phyloP scores from a whole-genome alignment of 192 early-diverging fungal species.

The Umbelopsis vinacea region DNA sequence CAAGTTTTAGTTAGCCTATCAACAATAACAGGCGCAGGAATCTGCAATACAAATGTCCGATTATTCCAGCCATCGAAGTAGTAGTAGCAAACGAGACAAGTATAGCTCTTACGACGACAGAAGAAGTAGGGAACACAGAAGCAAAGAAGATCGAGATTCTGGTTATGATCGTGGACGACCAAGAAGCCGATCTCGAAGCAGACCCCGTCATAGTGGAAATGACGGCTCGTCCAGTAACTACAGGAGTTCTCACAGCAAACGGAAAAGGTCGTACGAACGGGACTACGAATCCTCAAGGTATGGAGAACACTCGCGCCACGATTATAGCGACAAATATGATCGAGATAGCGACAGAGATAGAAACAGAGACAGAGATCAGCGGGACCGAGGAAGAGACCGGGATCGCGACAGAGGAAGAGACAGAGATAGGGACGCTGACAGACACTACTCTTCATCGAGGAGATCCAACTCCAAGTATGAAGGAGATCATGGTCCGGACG shows the following conservation, averaged over 20 bases:
- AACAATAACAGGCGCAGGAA: neutral
- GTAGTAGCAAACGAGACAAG: constrained; percentile 14
- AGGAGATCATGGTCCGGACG: constrained; percentile 28
- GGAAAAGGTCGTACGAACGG: constrained; percentile 12
- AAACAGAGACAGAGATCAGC: constrained; percentile 25
- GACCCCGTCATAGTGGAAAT: neutral
- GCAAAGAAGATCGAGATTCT: constrained; percentile 17
- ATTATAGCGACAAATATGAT: constrained; percentile 41
- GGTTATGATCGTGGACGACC: neutral
- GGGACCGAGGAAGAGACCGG: constrained; percentile 33
- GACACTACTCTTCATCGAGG: constrained; percentile 28
- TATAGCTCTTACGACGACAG: constrained; percentile 15
- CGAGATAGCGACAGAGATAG: constrained; percentile 38
- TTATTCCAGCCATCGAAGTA: constrained; percentile 17
- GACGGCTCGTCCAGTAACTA: neutral
- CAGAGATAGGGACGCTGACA: constrained; percentile 31
- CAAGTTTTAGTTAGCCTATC: neutral
- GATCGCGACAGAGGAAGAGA: constrained; percentile 31
- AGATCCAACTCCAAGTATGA: constrained; percentile 28
- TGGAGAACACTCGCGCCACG: constrained; percentile 40
- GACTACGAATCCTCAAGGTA: constrained; percentile 2
- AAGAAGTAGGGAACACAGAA: neutral
- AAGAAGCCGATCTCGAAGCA: constrained; percentile 14
- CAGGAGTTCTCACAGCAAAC: constrained; percentile 18
- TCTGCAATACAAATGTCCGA: constrained; percentile 19